Base-by-base conservation (phyloP, 768 basidiomycete genomes). In the Calocybe indica region DNA sequence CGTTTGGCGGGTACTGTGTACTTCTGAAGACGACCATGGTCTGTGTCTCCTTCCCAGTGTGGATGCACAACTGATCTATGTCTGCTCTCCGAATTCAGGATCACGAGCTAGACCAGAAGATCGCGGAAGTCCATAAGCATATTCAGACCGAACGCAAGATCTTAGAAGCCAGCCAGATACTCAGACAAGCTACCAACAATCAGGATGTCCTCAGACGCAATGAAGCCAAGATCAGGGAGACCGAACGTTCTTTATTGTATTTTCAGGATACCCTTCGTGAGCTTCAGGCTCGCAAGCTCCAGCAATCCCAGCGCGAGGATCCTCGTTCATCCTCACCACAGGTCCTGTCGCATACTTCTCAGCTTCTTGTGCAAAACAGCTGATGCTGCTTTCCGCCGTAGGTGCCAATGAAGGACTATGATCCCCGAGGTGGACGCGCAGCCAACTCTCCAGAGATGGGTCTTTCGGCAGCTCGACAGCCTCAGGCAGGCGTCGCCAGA, bases 61-160 rank as follows among this genome's bases (percentile, higher is more conserved):
- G 22, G 22, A 22, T 22, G 22, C 22, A 22, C 22, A 1, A 22
- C 22, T 22, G 22, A 22, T 22, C 22, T 22, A 22, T 22, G 2
- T 22, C 22, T 22, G 22, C 22, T 22, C 22, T 22, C 22, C 22
- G 22, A 50, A 63, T 63, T 53, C 58, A 76, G 75, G 67, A 66
- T 64, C 65, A 73, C 57, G 85, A 89, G 69, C 74, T 92, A 69
- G 90, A 92, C 80, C 83, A 84, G 79, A 94, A 93, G 80, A 92
- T 94, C 64, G 83, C 85, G 65, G 89, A 92, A 67, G 83, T 93
- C 59, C 81, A 85, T 71, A 85, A 81, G 68, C 87, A 88, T 65
- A 93, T 95, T 64, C 80, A 86, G 71, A 92, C 87, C 33, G 91
- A 95, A 71, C 87, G 86, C 68, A 93, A 91, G 78, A 84, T 94